A percentile compares a stretch with the other conserved stretches of the same genome.
Conservation (phyloP, 1,139 yeast species). For the Pichia sp. region DNA sequence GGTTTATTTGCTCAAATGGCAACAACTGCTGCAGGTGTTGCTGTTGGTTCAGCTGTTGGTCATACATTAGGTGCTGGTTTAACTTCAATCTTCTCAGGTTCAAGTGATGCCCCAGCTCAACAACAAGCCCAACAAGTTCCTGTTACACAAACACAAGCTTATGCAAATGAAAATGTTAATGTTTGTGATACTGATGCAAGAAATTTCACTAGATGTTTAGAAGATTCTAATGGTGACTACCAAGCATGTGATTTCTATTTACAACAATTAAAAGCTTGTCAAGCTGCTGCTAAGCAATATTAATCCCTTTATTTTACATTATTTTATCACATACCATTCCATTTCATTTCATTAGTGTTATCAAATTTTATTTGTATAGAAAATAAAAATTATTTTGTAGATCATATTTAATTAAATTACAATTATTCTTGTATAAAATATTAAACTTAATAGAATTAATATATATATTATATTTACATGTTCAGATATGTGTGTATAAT, state of each 20-base stretch:
- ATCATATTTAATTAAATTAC: no score
- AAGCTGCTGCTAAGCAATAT: slow-evolving; percentile 83
- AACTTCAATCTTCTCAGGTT: slow-evolving; percentile 81
- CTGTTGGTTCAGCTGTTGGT: slow-evolving; percentile 95
- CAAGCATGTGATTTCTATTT: slow-evolving; percentile 94
- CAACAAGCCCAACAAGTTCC: slow-evolving; percentile 34
- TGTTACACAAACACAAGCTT: slow-evolving; percentile 30
- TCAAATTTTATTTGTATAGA: not conserved
- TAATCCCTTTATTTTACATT: slow-evolving; percentile 28
- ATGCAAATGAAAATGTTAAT: slow-evolving; percentile 42
- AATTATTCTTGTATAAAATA: no score
- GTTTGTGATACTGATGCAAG: slow-evolving; percentile 91
- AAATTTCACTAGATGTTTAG: slow-evolving; percentile 90
- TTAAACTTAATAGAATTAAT: no score
- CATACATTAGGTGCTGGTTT: slow-evolving; percentile 96
- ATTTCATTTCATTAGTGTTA: slow-evolving; percentile 1
- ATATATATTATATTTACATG: no score
- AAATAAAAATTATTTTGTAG: no score
- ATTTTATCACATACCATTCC: slow-evolving; percentile 5
- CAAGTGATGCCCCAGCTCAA: slow-evolving; percentile 49
- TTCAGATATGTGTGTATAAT: no score
- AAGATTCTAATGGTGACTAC: slow-evolving; percentile 90
- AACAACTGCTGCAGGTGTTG: slow-evolving; percentile 98
- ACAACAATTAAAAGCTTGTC: slow-evolving; percentile 96
- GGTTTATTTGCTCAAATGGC: slow-evolving; percentile 98